phyloP scores from a whole-genome alignment of 139 green algal species.

The Coccomyxa sp. region DNA sequence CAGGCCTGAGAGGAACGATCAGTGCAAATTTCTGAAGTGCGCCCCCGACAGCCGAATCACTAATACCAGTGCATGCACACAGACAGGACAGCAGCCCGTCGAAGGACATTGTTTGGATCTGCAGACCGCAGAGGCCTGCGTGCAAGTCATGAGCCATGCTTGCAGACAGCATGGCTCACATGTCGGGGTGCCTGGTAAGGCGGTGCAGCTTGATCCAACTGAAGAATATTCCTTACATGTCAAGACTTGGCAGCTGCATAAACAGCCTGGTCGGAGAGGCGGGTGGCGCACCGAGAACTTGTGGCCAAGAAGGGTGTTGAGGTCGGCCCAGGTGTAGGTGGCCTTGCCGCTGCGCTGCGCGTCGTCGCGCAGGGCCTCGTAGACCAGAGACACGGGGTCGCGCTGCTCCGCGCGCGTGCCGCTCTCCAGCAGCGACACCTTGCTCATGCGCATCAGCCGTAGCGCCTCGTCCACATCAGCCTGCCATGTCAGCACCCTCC shows the following conservation, averaged over 20 bases:
- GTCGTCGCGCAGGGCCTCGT: constrained; percentile 34
- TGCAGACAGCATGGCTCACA: too few species aligned
- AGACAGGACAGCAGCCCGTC: too few species aligned
- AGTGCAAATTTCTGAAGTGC: neutral
- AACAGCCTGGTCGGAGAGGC: too few species aligned
- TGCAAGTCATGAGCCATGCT: too few species aligned
- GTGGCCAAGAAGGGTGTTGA: constrained; percentile 28
- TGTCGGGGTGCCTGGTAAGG: too few species aligned
- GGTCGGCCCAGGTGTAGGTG: constrained; percentile 42
- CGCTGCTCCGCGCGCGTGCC: neutral
- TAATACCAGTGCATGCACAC: too few species aligned
- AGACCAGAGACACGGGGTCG: constrained; percentile 43
- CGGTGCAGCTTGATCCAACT: too few species aligned
- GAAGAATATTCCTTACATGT: too few species aligned
- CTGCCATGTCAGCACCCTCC: constrained; percentile 32
- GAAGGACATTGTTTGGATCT: too few species aligned
- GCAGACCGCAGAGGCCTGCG: too few species aligned
- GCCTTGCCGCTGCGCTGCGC: constrained; percentile 22
- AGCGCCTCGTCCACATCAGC: constrained; percentile 93
- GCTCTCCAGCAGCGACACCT: constrained; percentile 69
- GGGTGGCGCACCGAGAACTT: constrained; percentile 1
- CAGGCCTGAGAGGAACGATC: neutral
- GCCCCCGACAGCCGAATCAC: too few species aligned
- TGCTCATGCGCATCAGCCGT: constrained; percentile 87
- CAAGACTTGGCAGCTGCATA: too few species aligned